Conservation (phyloP, 805 yeast genomes). For the Nakazawaea ambrosiae region DNA sequence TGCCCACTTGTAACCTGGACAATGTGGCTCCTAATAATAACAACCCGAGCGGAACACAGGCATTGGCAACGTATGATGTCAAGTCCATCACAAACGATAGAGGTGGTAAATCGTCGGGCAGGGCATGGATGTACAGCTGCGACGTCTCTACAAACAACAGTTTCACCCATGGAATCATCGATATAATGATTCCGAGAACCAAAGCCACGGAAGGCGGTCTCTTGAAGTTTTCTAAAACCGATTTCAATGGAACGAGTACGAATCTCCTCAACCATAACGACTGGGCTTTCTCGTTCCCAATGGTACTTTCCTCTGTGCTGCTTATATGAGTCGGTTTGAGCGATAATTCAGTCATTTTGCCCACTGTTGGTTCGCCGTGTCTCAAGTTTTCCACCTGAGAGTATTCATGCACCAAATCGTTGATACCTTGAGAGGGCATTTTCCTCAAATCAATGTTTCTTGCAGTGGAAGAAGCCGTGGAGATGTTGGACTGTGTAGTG, state of each 20-base stretch:
- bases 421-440: slow-evolving; percentile 33
- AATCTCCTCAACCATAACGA: slow-evolving; percentile 14
- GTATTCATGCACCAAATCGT: slow-evolving; percentile 44
- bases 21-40: slow-evolving; percentile 82
- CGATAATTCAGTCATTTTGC: slow-evolving; percentile 21
- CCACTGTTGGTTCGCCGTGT: slow-evolving; percentile 14
- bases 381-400: slow-evolving; percentile 36
- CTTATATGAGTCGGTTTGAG: slow-evolving; percentile 12
- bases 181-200: slow-evolving; percentile 54
- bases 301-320: no score
- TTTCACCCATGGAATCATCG: slow-evolving; percentile 85
- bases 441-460: slow-evolving; percentile 22
- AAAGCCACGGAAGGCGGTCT: slow-evolving; percentile 72
- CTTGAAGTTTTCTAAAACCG: slow-evolving; percentile 38
- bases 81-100: slow-evolving; percentile 81
- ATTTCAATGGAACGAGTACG: background rate
- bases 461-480: background rate
- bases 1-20: slow-evolving; percentile 57
- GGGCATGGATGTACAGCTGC: slow-evolving; percentile 48
- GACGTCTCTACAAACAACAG: slow-evolving; percentile 54
- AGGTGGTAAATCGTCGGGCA: slow-evolving; percentile 84
- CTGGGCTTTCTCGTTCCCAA: background rate
- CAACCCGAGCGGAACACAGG: slow-evolving; percentile 84
- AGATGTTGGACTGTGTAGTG: background rate
- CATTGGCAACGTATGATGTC: slow-evolving; percentile 72